Base-by-base conservation (phyloP, 441 rosid species). In the Oxalis stricta region DNA sequence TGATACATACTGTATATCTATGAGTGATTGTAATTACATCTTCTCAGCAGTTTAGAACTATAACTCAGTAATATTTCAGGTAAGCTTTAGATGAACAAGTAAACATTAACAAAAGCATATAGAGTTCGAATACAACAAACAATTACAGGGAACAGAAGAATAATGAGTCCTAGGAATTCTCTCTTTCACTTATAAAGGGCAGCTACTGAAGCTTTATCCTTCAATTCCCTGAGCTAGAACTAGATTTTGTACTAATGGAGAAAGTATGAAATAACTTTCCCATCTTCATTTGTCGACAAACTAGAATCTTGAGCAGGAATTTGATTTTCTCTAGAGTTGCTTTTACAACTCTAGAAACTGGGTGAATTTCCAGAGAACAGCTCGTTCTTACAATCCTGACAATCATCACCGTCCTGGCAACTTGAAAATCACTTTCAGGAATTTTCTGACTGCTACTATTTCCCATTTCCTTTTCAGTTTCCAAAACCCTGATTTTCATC, bases 141-240 rank as follows among this genome's bases (percentile, higher is more conserved):
- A n/a, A n/a, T n/a, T n/a, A n/a, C n/a, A n/a, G n/a, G n/a, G n/a
- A n/a, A n/a, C n/a, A n/a, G n/a, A n/a, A n/a, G n/a, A n/a, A n/a
- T n/a, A n/a, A n/a, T n/a, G n/a, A n/a, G n/a, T n/a, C n/a, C n/a
- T n/a, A n/a, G n/a, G n/a, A n/a, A n/a, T n/a, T n/a, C n/a, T n/a
- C n/a, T n/a, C n/a, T n/a, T n/a, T n/a, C n/a, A n/a, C n/a, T n/a
- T n/a, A n/a, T n/a, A 45, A 20, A 89, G 53, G 26, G 82, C 72
- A 7, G 80, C 72, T 23, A 67, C 56, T 32, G n/a, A n/a, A n/a
- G 85, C 77, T 76, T 83, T 76, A 59, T 83, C 85, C 70, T 80
- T 91, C 60, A 85, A 52, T 61, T 83, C n/a, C 87, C 64, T 75
- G 89, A 5, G 89, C 84, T 44, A n/a, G 61, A 72, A 21, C 87